A percentile compares a stretch with the other conserved stretches of the same genome.
These are phyloP conservation scores for Pyrenochaeta sp. DNA, from an alignment of 2,329 filamentous ascomycete species.

Conservation along the genomic window DNA sequence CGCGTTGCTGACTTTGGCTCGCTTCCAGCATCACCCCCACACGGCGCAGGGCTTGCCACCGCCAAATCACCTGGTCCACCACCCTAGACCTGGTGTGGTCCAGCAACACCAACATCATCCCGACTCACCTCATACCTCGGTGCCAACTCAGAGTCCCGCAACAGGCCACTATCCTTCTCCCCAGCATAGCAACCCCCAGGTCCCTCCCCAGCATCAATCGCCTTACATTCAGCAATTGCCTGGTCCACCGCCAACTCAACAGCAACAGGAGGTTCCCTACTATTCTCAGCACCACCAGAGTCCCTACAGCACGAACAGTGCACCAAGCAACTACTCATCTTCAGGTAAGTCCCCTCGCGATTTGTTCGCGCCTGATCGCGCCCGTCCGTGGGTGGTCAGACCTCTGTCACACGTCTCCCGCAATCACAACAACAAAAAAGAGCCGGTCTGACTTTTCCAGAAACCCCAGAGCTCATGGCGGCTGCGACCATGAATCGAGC, in stretches of 20 bases:
- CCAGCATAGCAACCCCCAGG: constrained; percentile 67
- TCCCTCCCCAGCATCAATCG: constrained; percentile 58
- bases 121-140: constrained; percentile 68
- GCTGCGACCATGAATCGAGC: constrained; percentile 71
- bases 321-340: constrained; percentile 83
- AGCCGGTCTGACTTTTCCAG: constrained; percentile 66
- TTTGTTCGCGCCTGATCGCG: constrained; percentile 12
- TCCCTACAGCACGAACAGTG: constrained; percentile 82
- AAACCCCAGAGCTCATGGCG: constrained; percentile 75
- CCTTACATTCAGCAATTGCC: constrained; percentile 74
- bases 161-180: constrained; percentile 71
- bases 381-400: constrained; percentile 15
- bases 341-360: constrained; percentile 58
- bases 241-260: constrained; percentile 66
- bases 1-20: constrained; percentile 39
- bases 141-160: constrained; percentile 64
- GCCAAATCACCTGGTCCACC: constrained; percentile 67
- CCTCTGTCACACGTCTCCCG: background rate
- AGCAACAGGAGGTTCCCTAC: constrained; percentile 72
- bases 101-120: constrained; percentile 59
- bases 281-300: constrained; percentile 85
- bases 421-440: constrained; percentile 7
- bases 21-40: constrained; percentile 75
- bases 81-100: constrained; percentile 75
- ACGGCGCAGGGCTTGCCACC: constrained; percentile 75